Evolutionary conservation across 2,329 filamentous ascomycete genomes (phyloP).

Genomic region (Coniella lustricola): DNA sequence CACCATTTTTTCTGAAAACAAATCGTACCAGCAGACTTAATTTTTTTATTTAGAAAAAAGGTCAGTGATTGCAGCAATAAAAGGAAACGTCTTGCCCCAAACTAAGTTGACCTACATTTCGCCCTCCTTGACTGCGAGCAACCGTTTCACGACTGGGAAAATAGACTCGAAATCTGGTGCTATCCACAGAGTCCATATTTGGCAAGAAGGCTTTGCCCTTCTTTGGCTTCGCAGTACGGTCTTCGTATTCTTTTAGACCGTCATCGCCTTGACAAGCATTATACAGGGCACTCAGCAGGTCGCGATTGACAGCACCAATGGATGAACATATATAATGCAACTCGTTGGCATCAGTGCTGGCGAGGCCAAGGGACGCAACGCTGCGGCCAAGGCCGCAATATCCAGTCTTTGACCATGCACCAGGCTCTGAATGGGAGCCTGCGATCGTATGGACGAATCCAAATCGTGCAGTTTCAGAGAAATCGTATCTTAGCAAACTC

Average conservation of each 20-base stretch:
- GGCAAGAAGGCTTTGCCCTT: constrained; percentile 24
- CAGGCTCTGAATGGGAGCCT: constrained; percentile 41
- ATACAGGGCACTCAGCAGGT: constrained; percentile 54
- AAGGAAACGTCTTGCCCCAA: not conserved
- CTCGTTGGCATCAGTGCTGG: constrained; percentile 47
- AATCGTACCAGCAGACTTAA: constrained; percentile 69
- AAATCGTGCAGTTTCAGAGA: constrained; percentile 61
- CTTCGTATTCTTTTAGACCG: constrained; percentile 39
- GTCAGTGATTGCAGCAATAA: constrained; percentile 1
- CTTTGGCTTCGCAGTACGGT: constrained; percentile 27
- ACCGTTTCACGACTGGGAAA: constrained; percentile 74
- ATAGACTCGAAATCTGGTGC: constrained; percentile 61
- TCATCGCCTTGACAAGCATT: constrained; percentile 46
- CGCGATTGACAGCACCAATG: constrained; percentile 65
- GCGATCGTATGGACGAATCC: constrained; percentile 80
- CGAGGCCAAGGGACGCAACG: constrained; percentile 56
- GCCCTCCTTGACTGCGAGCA: constrained; percentile 54
- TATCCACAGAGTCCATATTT: constrained; percentile 17
- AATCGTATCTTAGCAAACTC: constrained; percentile 75
- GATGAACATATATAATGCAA: constrained; percentile 78
- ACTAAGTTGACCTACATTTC: constrained; percentile 36
- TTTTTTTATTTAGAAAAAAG: no score
- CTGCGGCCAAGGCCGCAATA: constrained; percentile 66
- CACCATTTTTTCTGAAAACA: constrained; percentile 72
- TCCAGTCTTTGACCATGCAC: constrained; percentile 38